Base-by-base conservation (phyloP, 257 asterid genomes). In the Euphrasia confusa region DNA sequence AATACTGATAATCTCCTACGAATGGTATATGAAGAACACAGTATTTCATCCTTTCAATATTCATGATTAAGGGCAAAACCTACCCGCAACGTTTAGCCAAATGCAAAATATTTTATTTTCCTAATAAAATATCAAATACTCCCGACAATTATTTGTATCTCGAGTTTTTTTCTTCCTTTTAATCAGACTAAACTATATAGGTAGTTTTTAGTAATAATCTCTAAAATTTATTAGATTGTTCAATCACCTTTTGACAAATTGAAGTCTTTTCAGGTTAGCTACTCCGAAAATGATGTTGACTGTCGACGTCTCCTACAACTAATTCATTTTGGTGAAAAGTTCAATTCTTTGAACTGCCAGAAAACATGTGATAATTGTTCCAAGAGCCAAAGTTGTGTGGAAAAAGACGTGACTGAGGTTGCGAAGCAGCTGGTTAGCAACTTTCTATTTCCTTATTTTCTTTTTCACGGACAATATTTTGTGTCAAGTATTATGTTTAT, bases 321-420 rank as follows among this genome's bases (percentile, higher is more conserved):
- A 68, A 74, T 87, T 71, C 99, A 93, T 77, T 93, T 93, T 68
- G 99, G 99, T n/a, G 99, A 93, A 78, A 89, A 89, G 47, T 93
- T 93, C 62, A 83, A 93, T 74, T 75, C 95, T 69, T 62, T 73
- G 54, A 85, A 74, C 74, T 93, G 99, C 78, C 79, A 66, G 67
- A 93, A 83, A 69, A 89, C 99, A 49, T 93, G 99, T 32, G 97
- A 93, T 75, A 93, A 93, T 77, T 93, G 99, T 75, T 82, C 85
- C 70, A 89, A 74, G 81, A 68, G 63, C 67, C 89, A 80, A 75
- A 80, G 63, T 74, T 85, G 66, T 65, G 75, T 82, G 64, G 99
- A 89, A 78, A 93, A 83, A 75, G 91, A 93, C 69, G 99, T 85
- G 71, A 86, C 99, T 10, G 80, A 66, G 69, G 72, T 66, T 54